Evolutionary conservation across 768 basidiomycete genomes (phyloP).

Genomic region (Plicaturopsis crispa): DNA sequence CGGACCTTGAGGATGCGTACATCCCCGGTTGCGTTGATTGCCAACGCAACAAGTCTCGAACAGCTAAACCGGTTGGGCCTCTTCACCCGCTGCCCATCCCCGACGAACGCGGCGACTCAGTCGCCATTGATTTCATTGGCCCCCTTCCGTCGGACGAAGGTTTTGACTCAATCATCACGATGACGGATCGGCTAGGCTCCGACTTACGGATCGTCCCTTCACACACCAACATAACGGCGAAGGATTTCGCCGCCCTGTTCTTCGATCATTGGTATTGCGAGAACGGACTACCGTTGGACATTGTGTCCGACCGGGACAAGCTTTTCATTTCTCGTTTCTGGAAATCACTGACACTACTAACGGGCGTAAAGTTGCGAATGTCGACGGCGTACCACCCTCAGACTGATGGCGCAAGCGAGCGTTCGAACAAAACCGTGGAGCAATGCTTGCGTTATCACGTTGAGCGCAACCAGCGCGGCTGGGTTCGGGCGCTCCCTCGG

Average conservation of each 20-base stretch:
- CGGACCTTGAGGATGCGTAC: conserved; percentile 19
- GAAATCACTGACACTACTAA: conserved; percentile 12
- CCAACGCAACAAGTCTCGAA: conserved; percentile 24
- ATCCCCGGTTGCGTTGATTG: conserved; percentile 21
- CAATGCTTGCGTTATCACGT: conserved; percentile 18
- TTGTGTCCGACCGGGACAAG: conserved; percentile 25
- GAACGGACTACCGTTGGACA: conserved; percentile 20
- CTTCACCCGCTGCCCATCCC: conserved; percentile 12
- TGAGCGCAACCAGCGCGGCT: conserved; percentile 18
- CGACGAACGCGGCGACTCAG: conserved; percentile 6
- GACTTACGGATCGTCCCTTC: conserved; percentile 14
- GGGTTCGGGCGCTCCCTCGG: conserved; percentile 17
- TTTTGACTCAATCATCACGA: conserved; percentile 15
- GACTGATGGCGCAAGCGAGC: conserved; percentile 26
- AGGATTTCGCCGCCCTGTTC: conserved; percentile 16
- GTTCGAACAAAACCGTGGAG: conserved; percentile 23
- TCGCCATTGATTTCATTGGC: conserved; percentile 28
- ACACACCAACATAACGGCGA: conserved; percentile 10
- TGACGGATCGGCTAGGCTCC: conserved; percentile 17
- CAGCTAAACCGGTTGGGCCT: conserved; percentile 14
- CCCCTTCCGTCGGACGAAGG: conserved; percentile 24
- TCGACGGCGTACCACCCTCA: conserved; percentile 30
- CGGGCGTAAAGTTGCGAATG: conserved; percentile 21
- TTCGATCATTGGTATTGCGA: conserved; percentile 22
- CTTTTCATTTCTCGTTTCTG: conserved; percentile 25